These are phyloP conservation scores for Picochlorum sp. DNA, from an alignment of 139 green algal genomes.

Conservation along the genomic window DNA sequence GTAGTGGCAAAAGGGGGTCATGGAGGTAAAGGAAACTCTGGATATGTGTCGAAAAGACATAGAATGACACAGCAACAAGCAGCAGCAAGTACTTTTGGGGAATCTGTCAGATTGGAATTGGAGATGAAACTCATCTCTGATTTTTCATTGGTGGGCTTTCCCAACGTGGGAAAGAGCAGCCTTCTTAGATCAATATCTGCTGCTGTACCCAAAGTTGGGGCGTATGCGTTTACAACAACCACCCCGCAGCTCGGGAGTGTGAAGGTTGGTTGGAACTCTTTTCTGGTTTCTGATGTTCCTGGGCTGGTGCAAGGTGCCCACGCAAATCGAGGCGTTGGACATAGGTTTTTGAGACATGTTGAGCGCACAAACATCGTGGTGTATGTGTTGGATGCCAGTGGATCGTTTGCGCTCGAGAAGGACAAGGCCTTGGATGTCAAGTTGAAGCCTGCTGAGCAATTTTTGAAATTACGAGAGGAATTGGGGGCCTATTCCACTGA, in stretches of 20 bases:
- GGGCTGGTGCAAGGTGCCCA: constrained; percentile 40
- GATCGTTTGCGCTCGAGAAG: background rate
- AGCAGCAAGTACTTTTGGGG: constrained; percentile 7
- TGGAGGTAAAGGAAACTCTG: constrained; percentile 83
- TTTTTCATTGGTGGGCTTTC: constrained; percentile 88
- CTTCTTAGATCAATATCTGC: constrained; percentile 67
- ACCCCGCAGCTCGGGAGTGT: constrained; percentile 64
- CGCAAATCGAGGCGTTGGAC: constrained; percentile 48
- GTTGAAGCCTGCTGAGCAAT: constrained; percentile 33
- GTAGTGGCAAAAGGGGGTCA: constrained; percentile 71
- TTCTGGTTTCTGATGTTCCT: constrained; percentile 60
- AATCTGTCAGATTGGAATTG: constrained; percentile 63
- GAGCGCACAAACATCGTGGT: constrained; percentile 44
- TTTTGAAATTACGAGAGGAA: constrained; percentile 48
- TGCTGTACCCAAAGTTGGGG: constrained; percentile 34
- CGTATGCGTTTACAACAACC: constrained; percentile 77
- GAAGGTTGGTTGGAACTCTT: background rate
- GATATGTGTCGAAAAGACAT: constrained; percentile 45
- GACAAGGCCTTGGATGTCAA: background rate
- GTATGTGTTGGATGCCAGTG: constrained; percentile 46
- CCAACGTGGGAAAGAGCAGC: constrained; percentile 78
- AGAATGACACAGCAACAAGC: background rate
- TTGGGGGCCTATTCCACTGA: constrained; percentile 32
- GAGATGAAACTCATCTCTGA: constrained; percentile 85
- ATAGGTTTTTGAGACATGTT: constrained; percentile 62